Conservation (phyloP, 2,329 filamentous ascomycete species). For the Trichophyton benhamiae region DNA sequence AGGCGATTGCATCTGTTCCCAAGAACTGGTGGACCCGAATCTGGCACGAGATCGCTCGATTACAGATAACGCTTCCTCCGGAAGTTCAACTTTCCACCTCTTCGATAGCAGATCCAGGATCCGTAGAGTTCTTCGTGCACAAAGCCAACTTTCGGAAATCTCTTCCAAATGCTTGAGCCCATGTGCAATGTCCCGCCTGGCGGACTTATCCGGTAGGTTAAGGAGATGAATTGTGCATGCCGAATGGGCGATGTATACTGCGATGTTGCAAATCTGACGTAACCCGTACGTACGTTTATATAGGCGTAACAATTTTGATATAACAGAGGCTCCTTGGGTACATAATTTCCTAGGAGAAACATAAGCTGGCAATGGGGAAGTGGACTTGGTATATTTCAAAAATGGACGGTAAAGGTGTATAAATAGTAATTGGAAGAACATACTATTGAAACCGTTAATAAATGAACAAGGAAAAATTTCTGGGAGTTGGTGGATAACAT, state of each 20-base stretch:
- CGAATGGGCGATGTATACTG: constrained; percentile 88
- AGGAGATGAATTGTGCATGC: constrained; percentile 90
- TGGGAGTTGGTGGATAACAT: constrained; percentile 35
- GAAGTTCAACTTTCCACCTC: constrained; percentile 83
- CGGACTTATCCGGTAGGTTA: constrained; percentile 84
- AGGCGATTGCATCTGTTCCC: constrained; percentile 50
- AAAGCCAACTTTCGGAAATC: constrained; percentile 89
- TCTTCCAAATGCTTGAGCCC: constrained; percentile 87
- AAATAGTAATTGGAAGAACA: constrained; percentile 94
- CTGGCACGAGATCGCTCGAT: constrained; percentile 68
- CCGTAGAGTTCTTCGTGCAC: constrained; percentile 68
- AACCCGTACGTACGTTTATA: constrained; percentile 89
- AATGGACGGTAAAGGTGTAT: constrained; percentile 95
- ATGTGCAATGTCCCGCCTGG: constrained; percentile 77
- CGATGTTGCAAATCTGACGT: constrained; percentile 90
- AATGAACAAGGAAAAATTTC: background rate
- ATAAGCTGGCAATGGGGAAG: constrained; percentile 71
- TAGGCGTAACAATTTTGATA: constrained; percentile 85
- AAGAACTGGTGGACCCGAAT: constrained; percentile 55
- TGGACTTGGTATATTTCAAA: constrained; percentile 70
- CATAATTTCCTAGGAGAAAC: constrained; percentile 85
- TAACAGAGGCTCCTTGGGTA: constrained; percentile 74
- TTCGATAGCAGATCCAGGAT: constrained; percentile 73
- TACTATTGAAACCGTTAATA: constrained; percentile 44
- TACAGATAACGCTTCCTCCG: constrained; percentile 65